Evolutionary conservation across 2,329 filamentous ascomycete species (phyloP), one percentile per base, ranked within the genome.

Genomic region (Alternaria sp.): DNA sequence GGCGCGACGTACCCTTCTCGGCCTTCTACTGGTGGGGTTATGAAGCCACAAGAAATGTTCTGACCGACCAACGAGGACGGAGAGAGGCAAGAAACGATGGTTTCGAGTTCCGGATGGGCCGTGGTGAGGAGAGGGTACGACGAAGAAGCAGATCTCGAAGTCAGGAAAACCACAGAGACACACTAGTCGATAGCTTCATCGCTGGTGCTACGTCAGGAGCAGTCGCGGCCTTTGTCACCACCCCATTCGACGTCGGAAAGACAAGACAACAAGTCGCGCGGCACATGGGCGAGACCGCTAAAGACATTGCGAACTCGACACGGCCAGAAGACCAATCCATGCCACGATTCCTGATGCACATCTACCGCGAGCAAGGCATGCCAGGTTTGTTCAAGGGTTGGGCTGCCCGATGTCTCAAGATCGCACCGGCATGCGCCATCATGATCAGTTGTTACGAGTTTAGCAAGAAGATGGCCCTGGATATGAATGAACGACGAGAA

Each of bases 401-500:
- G 93, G 90, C 93, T 23, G 93, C 96, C 0, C 86, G 96, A 43
- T 97, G 93, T 69, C 84, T 98, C 64, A 98, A 98, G 79, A 94
- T 99, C 6, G 95, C 96, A 1, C 96, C 96, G 1, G 93, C 95
- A 0, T 99, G 96, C 81, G 96, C 96, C 26, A 98, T 99, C 77
- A 99, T 99, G 96, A 98, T 99, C 77, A 96, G 93, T 77, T 97
- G 91, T 77, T 99, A 98, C 79, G 96, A 99, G 80, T 88, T 98
- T 40, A 94, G 96, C 54, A 99, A 99, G 85, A 90, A 92, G 79
- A 90, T 91, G 77, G 96, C 96, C 32, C 86, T 89, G 57, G 86
- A 87, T 11, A 88, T 93, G 54, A 97, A 98, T 69, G 86, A 89
- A 71, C 83, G 82, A 69, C 81, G 81, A 57, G 69, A 73, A 30